phyloP scores from a whole-genome alignment of 2,329 filamentous ascomycete genomes.

The Ampelomyces quisqualis region DNA sequence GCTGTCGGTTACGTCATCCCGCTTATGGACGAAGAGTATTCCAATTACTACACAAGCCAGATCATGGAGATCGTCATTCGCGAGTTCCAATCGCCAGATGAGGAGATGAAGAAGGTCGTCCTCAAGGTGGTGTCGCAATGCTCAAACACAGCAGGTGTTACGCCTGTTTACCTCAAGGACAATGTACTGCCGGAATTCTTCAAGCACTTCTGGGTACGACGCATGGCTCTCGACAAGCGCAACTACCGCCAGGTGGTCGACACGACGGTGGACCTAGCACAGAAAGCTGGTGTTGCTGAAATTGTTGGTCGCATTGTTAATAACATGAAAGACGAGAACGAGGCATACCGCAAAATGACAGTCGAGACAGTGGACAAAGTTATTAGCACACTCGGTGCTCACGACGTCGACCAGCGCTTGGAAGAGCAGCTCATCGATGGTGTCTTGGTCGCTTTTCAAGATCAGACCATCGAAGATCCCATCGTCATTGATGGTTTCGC shows the following conservation, averaged over 20 bases:
- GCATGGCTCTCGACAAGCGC: slow-evolving; percentile 95
- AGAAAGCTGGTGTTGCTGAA: slow-evolving; percentile 96
- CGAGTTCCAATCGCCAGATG: slow-evolving; percentile 94
- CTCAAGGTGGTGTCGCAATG: slow-evolving; percentile 97
- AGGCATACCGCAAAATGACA: slow-evolving; percentile 98
- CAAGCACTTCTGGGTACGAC: slow-evolving; percentile 96
- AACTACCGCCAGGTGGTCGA: slow-evolving; percentile 98
- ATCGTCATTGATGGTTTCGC: slow-evolving; percentile 97
- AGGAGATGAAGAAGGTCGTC: slow-evolving; percentile 99
- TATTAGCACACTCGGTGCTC: slow-evolving; percentile 86
- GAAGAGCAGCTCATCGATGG: slow-evolving; percentile 95
- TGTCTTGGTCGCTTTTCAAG: slow-evolving; percentile 94
- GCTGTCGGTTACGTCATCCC: slow-evolving; percentile 98
- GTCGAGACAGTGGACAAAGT: slow-evolving; percentile 98
- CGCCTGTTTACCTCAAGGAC: slow-evolving; percentile 90
- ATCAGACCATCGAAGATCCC: slow-evolving; percentile 94
- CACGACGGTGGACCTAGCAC: slow-evolving; percentile 92
- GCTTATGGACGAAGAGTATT: slow-evolving; percentile 98
- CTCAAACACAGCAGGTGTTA: slow-evolving; percentile 90
- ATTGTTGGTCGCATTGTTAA: slow-evolving; percentile 90
- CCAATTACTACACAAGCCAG: slow-evolving; percentile 97
- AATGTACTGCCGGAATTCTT: slow-evolving; percentile 95
- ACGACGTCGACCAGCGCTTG: slow-evolving; percentile 87
- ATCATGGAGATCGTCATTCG: slow-evolving; percentile 98
- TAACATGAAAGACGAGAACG: slow-evolving; percentile 97